Conservation (phyloP, 805 yeast species). For the Pichia nakasei region DNA sequence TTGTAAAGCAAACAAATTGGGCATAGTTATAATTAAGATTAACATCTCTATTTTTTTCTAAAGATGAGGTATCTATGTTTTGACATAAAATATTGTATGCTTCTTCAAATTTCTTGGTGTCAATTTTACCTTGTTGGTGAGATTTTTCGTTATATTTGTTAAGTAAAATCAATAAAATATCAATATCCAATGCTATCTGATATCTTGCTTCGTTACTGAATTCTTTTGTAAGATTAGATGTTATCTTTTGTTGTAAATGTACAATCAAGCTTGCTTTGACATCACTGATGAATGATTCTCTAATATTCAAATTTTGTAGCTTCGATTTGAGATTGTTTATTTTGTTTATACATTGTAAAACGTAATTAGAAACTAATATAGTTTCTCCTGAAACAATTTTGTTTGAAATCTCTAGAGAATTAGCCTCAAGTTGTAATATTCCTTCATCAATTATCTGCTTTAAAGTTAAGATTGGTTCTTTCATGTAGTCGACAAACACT, state of each 20-base stretch:
- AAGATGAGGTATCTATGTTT: slow-evolving; percentile 11
- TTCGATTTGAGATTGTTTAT: slow-evolving; percentile 22
- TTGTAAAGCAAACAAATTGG: slow-evolving; percentile 21
- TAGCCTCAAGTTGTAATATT: slow-evolving; percentile 17
- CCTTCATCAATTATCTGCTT: slow-evolving; percentile 34
- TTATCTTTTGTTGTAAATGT: slow-evolving; percentile 16
- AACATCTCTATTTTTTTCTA: slow-evolving; percentile 14
- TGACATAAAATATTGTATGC: slow-evolving; percentile 16
- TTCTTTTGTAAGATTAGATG: slow-evolving; percentile 11
- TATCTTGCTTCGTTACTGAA: slow-evolving; percentile 17
- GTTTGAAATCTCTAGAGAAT: slow-evolving; percentile 13
- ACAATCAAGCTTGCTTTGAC: slow-evolving; percentile 18
- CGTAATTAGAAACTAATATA: slow-evolving; percentile 15
- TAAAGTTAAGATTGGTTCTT: slow-evolving; percentile 36
- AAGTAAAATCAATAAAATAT: slow-evolving; percentile 16
- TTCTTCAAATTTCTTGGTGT: slow-evolving; percentile 14
- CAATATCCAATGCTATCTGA: slow-evolving; percentile 20
- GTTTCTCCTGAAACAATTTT: slow-evolving; percentile 31
- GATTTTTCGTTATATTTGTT: slow-evolving; percentile 14
- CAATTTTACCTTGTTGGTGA: slow-evolving; percentile 11
- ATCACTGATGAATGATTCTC: slow-evolving; percentile 14
- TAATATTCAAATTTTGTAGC: slow-evolving; percentile 14
- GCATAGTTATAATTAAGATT: slow-evolving; percentile 18
- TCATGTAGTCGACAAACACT: slow-evolving; percentile 45
- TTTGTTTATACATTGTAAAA: slow-evolving; percentile 18